These are phyloP conservation scores for Ceratorhiza oryzae-sativae DNA, from an alignment of 1,284 basidiomycete genomes.

Conservation along the genomic window DNA sequence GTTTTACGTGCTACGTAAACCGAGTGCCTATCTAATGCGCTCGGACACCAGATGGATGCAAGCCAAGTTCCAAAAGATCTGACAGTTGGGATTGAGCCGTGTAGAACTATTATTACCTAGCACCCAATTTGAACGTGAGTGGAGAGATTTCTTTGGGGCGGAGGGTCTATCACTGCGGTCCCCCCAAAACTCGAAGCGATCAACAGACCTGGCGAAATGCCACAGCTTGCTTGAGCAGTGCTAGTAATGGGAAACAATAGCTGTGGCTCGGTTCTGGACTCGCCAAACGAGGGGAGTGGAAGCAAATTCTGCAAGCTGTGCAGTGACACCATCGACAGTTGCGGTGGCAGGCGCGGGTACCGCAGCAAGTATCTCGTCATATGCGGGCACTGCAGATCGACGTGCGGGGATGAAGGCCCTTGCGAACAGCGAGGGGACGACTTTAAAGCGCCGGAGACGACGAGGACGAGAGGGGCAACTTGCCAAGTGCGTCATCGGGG, in stretches of 20 bases:
- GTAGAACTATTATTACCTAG: slow-evolving; percentile 5
- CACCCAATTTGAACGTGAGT: not conserved
- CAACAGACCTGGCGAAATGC: not conserved
- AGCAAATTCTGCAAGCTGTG: slow-evolving; percentile 10
- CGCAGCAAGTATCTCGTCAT: not conserved
- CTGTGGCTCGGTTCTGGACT: slow-evolving; percentile 16
- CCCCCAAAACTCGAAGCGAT: not conserved
- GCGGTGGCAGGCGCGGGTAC: not conserved
- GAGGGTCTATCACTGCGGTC: not conserved
- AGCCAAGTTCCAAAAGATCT: slow-evolving; percentile 74
- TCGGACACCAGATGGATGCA: slow-evolving; percentile 69
- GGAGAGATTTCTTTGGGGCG: slow-evolving; percentile 3
- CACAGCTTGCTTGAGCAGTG: slow-evolving; percentile 14
- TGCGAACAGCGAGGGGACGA: not conserved
- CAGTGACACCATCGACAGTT: not conserved
- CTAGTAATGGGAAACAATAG: slow-evolving; percentile 7
- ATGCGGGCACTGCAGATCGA: not conserved
- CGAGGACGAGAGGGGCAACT: not conserved
- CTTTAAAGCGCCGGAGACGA: slow-evolving; percentile 4
- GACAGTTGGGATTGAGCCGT: not conserved
- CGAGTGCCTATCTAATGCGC: not conserved
- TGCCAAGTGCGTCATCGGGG: slow-evolving; percentile 2
- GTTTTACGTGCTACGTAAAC: not conserved
- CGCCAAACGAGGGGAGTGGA: slow-evolving; percentile 10
- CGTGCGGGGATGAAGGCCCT: slow-evolving; percentile 7